A percentile compares a stretch with the other conserved stretches of the same genome.
Evolutionary conservation across 2,329 filamentous ascomycete species (phyloP).

Genomic region (Rutstroemia sydowiana): DNA sequence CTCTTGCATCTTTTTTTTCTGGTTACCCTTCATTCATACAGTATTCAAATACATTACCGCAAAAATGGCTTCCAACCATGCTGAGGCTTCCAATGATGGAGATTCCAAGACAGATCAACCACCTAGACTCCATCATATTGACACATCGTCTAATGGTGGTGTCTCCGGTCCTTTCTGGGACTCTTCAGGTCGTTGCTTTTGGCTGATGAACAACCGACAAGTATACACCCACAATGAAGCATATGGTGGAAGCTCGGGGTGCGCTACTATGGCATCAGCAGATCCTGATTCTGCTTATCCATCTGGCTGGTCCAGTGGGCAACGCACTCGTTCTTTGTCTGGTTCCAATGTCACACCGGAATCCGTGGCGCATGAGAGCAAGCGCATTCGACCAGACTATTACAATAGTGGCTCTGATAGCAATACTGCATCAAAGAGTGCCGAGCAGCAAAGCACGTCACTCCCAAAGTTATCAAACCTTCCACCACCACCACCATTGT

Average conservation of each 20-base stretch:
- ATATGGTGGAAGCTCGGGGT: slow-evolving; percentile 7
- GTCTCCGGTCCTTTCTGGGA: slow-evolving; percentile 8
- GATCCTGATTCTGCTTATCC: slow-evolving; percentile 5
- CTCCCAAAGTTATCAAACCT: neutral
- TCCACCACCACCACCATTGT: neutral
- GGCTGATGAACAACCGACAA: slow-evolving; percentile 5
- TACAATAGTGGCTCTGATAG: neutral
- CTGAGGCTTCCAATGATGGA: neutral
- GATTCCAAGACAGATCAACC: neutral
- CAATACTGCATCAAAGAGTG: neutral
- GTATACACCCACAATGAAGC: slow-evolving; percentile 7
- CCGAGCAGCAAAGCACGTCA: neutral
- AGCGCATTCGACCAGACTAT: neutral
- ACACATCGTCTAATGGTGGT: slow-evolving; percentile 1
- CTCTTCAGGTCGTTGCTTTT: slow-evolving; percentile 2
- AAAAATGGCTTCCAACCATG: too few relatives aligned
- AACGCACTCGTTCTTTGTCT: slow-evolving; percentile 4
- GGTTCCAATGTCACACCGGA: neutral
- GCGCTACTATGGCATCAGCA: slow-evolving; percentile 6
- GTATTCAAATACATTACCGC: too few relatives aligned
- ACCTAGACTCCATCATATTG: slow-evolving; percentile 2
- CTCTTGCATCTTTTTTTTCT: too few relatives aligned
- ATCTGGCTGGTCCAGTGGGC: neutral
- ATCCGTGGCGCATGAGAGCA: neutral
- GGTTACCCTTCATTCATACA: too few relatives aligned